Percentiles rank a stretch among this genome's conserved stretches.
Evolutionary conservation across 2,329 filamentous ascomycete species (phyloP).

Genomic region (Clarireedia homoeocarpa): DNA sequence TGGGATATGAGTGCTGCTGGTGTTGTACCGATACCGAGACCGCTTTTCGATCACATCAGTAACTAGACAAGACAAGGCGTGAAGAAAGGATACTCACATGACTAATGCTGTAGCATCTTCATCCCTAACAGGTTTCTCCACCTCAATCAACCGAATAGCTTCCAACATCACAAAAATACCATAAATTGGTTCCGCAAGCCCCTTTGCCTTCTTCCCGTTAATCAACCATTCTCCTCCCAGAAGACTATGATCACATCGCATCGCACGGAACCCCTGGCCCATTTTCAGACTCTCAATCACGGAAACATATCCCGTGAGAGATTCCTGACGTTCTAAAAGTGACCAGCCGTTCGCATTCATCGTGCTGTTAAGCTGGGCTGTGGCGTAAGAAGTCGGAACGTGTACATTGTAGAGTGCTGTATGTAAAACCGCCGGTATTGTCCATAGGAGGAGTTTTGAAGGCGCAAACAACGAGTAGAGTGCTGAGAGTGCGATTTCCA

Average conservation of each 20-base stretch:
- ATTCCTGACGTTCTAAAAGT: constrained; percentile 75
- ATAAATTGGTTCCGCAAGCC: constrained; percentile 85
- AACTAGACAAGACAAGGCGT: not conserved
- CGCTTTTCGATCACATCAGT: constrained; percentile 39
- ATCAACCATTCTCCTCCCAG: constrained; percentile 85
- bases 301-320: constrained; percentile 84
- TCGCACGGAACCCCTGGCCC: constrained; percentile 59
- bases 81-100: constrained; percentile 53
- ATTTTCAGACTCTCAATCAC: constrained; percentile 66
- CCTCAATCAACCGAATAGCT: constrained; percentile 73
- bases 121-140: constrained; percentile 44
- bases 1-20: constrained; percentile 81
- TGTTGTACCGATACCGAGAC: constrained; percentile 86
- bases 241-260: constrained; percentile 91
- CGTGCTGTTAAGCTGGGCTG: constrained; percentile 55
- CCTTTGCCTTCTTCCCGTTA: constrained; percentile 47
- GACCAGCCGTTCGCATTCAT: constrained; percentile 61
- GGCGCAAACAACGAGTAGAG: constrained; percentile 60
- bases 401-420: constrained; percentile 68
- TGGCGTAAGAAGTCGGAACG: constrained; percentile 52
- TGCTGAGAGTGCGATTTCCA: constrained; percentile 60
- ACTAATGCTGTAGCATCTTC: constrained; percentile 71
- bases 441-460: constrained; percentile 58
- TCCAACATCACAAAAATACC: constrained; percentile 95
- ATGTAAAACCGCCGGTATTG: constrained; percentile 66